Conservation (phyloP, 1,139 yeast species). For the Diutina catenulata region DNA sequence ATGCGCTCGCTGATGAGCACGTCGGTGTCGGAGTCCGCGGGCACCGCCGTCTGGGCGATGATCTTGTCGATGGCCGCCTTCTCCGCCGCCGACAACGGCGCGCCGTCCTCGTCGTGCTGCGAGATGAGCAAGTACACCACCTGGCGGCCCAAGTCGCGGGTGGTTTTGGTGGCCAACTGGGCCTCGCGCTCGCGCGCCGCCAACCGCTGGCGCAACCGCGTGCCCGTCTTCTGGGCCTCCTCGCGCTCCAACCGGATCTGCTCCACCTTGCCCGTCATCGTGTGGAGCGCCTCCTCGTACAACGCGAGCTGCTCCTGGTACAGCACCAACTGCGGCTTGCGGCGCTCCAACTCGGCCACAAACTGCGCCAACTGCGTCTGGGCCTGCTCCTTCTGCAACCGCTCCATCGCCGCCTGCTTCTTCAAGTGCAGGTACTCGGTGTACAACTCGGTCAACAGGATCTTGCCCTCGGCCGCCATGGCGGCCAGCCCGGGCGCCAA, state of each 20-base stretch:
- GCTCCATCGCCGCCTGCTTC: conserved; percentile 58
- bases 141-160: conserved; percentile 69
- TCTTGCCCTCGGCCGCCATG: conserved; percentile 8
- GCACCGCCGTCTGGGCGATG: conserved; percentile 24
- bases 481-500: background rate
- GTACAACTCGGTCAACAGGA: conserved; percentile 58
- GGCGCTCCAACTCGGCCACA: conserved; percentile 64
- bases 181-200: conserved; percentile 30
- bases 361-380: conserved; percentile 62
- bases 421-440: conserved; percentile 57
- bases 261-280: conserved; percentile 28
- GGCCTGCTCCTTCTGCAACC: conserved; percentile 57
- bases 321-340: conserved; percentile 68
- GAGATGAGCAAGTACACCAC: conserved; percentile 64
- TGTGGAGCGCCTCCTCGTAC: conserved; percentile 28
- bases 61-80: conserved; percentile 38
- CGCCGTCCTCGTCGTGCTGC: conserved; percentile 37
- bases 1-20: conserved; percentile 59
- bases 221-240: conserved; percentile 28
- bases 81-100: conserved; percentile 50
- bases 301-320: conserved; percentile 44
- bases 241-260: conserved; percentile 24
- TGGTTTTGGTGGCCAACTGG: conserved; percentile 38
- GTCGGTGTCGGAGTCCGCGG: conserved; percentile 48
- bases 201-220: conserved; percentile 22